These are phyloP conservation scores for Microascus cirrosus DNA, from an alignment of 2,329 filamentous ascomycete species.

Conservation along the genomic window DNA sequence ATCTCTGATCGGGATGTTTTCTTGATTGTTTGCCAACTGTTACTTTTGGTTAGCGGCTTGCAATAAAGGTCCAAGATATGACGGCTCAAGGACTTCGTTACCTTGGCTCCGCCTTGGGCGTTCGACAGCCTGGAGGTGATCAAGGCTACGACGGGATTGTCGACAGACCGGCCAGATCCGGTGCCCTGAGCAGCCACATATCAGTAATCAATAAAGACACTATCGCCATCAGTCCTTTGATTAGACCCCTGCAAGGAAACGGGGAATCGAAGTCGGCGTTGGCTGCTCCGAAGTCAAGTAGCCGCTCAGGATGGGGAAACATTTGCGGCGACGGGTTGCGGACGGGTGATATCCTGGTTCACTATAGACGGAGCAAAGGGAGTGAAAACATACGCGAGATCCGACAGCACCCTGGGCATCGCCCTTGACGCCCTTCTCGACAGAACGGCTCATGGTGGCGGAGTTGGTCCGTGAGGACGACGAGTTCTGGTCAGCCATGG, in stretches of 20 bases:
- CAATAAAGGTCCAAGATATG: not conserved
- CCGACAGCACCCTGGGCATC: not conserved
- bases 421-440: not conserved
- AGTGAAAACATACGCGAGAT: not conserved
- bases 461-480: not conserved
- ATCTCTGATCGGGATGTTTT: conserved; percentile 2
- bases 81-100: conserved; percentile 12
- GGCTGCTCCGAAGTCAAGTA: too few relatives aligned
- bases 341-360: not conserved
- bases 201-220: not conserved
- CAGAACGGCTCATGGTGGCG: not conserved
- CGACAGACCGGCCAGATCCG: conserved; percentile 12
- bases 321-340: not conserved
- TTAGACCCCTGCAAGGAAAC: not conserved
- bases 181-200: not conserved
- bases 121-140: conserved; percentile 44
- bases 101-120: conserved; percentile 38
- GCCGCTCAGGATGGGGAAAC: not conserved
- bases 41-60: not conserved
- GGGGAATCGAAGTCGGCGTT: not conserved
- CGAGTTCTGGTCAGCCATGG: not conserved
- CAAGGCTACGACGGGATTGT: conserved; percentile 35
- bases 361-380: not conserved
- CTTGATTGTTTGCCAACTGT: conserved; percentile 2
- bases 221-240: not conserved